Base-by-base conservation (phyloP, 2,329 filamentous ascomycete genomes). In the Neofusicoccum laricinum region DNA sequence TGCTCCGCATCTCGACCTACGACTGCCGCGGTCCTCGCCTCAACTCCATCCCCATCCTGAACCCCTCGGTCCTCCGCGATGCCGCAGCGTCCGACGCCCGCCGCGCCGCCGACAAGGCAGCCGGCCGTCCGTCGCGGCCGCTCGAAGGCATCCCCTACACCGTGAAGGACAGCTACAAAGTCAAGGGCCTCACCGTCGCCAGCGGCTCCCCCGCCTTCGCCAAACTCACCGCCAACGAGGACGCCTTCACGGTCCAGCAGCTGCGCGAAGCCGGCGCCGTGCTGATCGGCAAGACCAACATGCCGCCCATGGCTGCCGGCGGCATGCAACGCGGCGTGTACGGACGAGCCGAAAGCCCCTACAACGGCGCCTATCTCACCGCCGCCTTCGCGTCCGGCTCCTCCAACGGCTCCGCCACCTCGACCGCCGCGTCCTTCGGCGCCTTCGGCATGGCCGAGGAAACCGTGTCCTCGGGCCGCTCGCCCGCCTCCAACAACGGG, bases 101-200 rank as follows among this genome's bases (percentile, higher is more conserved):
- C 11, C 75, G 82, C 45, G 76, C 76, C 15, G 69, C 73, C 10
- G 79, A 78, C 2, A 65, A 74, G 5, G 59, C 74, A 11, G 65
- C 67, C 3, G 72, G 80, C 2, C 48, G 30, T 3, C 48, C 48
- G 5, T 32, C 14, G 12, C 14, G 30, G 14, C 75, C 75, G 0
- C 74, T 87, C 0, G 84, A 88, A 67, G 84, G 85, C 1, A 85
- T 88, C 6, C 84, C 85, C 0, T 86, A 79, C 65, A 85, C 84
- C 0, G 76, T 86, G 68, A 87, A 88, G 70, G 85, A 88, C 68
- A 83, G 79, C 68, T 86, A 83, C 75, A 85, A 82, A 67, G 80
- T 83, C 32, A 76, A 78, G 25, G 82, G 82, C 1, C 80, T 86
- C 77, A 85, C 80, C 0, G 81, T 83, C 1, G 83, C 84, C 0